Base-by-base conservation (phyloP, 208 protist genomes). In the Paratrypanosoma confusum region DNA sequence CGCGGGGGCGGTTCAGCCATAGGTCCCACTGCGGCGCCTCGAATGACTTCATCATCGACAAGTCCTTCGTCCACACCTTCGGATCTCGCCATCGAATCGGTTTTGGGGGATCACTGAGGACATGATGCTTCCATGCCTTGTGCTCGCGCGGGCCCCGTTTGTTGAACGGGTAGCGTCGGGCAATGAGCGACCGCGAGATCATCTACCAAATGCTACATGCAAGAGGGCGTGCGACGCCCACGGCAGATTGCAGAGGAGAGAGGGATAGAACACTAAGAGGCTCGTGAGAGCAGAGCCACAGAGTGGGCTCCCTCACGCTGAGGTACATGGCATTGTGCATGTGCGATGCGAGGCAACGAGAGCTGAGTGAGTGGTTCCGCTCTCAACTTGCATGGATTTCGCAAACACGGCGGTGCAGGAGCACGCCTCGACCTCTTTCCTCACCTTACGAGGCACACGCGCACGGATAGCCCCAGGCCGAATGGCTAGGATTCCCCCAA, bases 61-160 rank as follows among this genome's bases (percentile, higher is more conserved):
- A 51, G 37, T 91, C 82, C 51, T 79, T 88, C 10, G 73, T 95
- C 86, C 86, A 95, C 38, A 95, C 86, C 32, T 89, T 91, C 4
- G 81, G 86, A 61, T 95, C 86, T 53, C 86, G 81, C 80, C 82
- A 90, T 32, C 83, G 71, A 8, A 91, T 34, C 29, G 86, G 86
- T 46, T 92, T 90, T 0, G 86, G 86, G 0, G 82, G 82, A 41
- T 92, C 81, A 23, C 67, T 87, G 26, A 93, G 59, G 6, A 93
- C 81, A 54, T 93, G 81, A 35, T 87, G 81, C 57, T 93, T 93
- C 81, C 85, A 93, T 17, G 81, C 73, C 59, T 93, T 93, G 41
- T 68, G 68, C 56, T 93, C 81, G 33, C 81, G 71, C 16, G 85
- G 85, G 3, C 80, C 80, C 16, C 68, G 72, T 59, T 89, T 89